These are phyloP conservation scores for Ochetophila trinervis DNA, from an alignment of 306 rosid species.

Conservation along the genomic window DNA sequence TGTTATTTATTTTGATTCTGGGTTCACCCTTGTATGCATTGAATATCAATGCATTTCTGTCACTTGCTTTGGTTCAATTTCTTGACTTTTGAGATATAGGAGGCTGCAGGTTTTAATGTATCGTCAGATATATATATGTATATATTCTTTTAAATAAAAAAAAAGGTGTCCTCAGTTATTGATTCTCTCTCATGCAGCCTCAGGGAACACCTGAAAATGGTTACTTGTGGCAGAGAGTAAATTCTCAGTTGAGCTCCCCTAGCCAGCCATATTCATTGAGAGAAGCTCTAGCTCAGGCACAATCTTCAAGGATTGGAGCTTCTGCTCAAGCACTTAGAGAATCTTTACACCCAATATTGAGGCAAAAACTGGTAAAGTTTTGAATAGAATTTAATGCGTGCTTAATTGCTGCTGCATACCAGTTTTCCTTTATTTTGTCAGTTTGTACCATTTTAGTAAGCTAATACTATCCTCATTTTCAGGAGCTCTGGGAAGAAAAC, in stretches of 20 bases:
- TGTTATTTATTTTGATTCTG: slow-evolving; percentile 7
- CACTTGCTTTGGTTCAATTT: slow-evolving; percentile 9
- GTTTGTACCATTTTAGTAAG: slow-evolving; percentile 6
- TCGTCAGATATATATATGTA: slow-evolving; percentile 6
- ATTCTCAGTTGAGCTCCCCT: slow-evolving; percentile 94
- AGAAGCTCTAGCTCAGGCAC: slow-evolving; percentile 98
- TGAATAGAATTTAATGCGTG: not conserved
- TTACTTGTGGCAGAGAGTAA: slow-evolving; percentile 90
- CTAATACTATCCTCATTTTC: slow-evolving; percentile 28
- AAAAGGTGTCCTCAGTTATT: not conserved
- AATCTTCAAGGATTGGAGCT: slow-evolving; percentile 98
- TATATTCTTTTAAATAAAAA: too few species aligned
- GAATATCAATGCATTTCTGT: not conserved
- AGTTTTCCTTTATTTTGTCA: not conserved
- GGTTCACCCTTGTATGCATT: not conserved
- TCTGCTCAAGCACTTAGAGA: slow-evolving; percentile 97
- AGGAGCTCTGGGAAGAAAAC: slow-evolving; percentile 99
- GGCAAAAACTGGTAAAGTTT: slow-evolving; percentile 86
- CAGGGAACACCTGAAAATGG: slow-evolving; percentile 98
- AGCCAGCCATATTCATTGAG: slow-evolving; percentile 98
- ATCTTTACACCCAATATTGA: slow-evolving; percentile 89
- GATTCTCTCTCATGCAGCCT: slow-evolving; percentile 58
- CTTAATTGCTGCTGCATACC: too few species aligned
- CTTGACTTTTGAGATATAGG: not conserved
- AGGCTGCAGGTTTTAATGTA: not conserved